Conservation (phyloP, 306 rosid genomes). For the Lablab purpureus region DNA sequence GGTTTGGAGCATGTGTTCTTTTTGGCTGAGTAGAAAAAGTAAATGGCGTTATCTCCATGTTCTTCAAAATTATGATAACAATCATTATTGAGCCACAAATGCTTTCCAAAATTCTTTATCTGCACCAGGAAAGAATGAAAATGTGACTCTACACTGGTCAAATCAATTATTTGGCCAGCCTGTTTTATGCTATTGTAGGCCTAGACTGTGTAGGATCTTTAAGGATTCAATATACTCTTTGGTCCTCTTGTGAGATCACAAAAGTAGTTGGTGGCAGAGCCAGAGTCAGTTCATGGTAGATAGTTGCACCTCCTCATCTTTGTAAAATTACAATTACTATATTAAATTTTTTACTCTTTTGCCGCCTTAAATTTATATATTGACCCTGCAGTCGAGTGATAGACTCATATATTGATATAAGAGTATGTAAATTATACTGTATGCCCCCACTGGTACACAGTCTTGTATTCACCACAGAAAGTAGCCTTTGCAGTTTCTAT, state of each 20-base stretch:
- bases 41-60: not conserved
- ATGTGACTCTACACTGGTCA: not conserved
- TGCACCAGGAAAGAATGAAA: not conserved
- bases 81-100: not conserved
- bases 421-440: too few relatives aligned
- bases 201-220: not conserved
- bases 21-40: conserved; percentile 4
- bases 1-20: conserved; percentile 15
- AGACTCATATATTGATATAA: too few relatives aligned
- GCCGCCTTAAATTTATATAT: too few relatives aligned
- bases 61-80: not conserved
- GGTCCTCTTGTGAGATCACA: not conserved
- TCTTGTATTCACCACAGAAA: too few relatives aligned
- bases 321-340: too few relatives aligned
- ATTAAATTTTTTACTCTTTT: too few relatives aligned
- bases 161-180: not conserved
- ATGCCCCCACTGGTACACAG: too few relatives aligned
- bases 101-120: not conserved
- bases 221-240: not conserved
- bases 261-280: not conserved
- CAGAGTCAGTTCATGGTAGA: too few relatives aligned
- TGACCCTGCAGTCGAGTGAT: too few relatives aligned
- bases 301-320: too few relatives aligned
- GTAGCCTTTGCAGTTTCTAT: conserved; percentile 1
- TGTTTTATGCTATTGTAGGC: conserved; percentile 1